phyloP scores from a whole-genome alignment of 805 yeast genomes.

The Candida parachauliodes region DNA sequence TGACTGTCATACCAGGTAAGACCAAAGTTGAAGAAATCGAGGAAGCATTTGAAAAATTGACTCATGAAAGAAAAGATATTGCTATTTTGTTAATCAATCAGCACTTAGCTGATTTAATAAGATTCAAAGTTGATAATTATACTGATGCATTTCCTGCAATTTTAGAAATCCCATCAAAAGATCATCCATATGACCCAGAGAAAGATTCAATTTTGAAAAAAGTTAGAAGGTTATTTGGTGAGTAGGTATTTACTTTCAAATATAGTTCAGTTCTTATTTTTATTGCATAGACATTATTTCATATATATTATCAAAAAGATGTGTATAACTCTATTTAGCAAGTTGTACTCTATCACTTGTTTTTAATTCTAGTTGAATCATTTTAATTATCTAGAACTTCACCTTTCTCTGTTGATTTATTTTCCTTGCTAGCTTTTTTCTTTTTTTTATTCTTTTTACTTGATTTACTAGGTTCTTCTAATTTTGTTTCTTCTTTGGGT shows the following conservation, averaged over 20 bases:
- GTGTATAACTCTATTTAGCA: neutral
- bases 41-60: conserved; percentile 70
- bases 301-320: neutral
- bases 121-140: conserved; percentile 76
- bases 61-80: conserved; percentile 74
- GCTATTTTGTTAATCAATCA: conserved; percentile 93
- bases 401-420: neutral
- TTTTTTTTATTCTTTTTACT: conserved; percentile 28
- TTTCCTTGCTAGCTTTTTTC: conserved; percentile 12
- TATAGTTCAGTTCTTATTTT: neutral
- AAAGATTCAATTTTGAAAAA: conserved; percentile 93
- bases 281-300: conserved; percentile 2
- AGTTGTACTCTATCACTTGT: neutral
- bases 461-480: conserved; percentile 8
- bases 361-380: neutral
- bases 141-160: conserved; percentile 94
- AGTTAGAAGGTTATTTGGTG: conserved; percentile 94
- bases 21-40: conserved; percentile 75
- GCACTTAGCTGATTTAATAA: conserved; percentile 86
- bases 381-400: neutral
- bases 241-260: conserved; percentile 36
- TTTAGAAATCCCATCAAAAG: conserved; percentile 95
- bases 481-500: neutral
- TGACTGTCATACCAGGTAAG: conserved; percentile 69
- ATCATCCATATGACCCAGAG: conserved; percentile 98